Base-by-base conservation (phyloP, 768 basidiomycete species). In the Termitomyces sp. region DNA sequence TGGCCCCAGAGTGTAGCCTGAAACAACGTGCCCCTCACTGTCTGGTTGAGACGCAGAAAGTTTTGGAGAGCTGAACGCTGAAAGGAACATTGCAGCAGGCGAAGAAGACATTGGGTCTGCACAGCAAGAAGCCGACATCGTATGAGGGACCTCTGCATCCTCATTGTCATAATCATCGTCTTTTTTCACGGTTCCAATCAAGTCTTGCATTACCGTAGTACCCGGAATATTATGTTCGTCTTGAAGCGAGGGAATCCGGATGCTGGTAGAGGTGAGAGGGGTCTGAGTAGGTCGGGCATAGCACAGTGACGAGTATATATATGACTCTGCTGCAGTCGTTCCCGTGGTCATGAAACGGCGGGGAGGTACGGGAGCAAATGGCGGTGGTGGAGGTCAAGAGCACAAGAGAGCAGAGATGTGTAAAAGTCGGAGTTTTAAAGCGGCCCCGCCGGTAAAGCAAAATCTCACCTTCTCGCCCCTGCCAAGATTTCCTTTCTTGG, bases 11-110 rank as follows among this genome's bases (percentile, higher is more conserved):
- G 81, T 83, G 69, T 94, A 96, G 10, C 88, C 87, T 0, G 83
- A 80, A 11, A 95, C 79, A 29, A 75, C 68, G 56, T 88, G 79
- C 3, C 91, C 91, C 67, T 89, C 88, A 17, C 81, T 83, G 66
- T 93, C 90, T 5, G 84, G 83, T 6, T 78, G 72, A 5, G 70
- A 70, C 1, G 75, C 63, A 3, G 73, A 59, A 1, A 76, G 69
- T 56, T 36, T 60, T 7, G 79, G 68, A 2, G 82, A 78, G 25
- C 77, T 81, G 73, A 90, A 89, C 11, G 84, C 77, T 14, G 89
- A 83, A 36, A 92, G 77, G 66, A 92, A 94, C 72, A 86, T 78
- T 0, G 89, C 89, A 0, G 91, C 90, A 1, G 90, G 89, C 1
- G 91, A 92, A 15, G 73, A 72, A 50, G 75, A 73, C 50, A 74